A percentile compares a stretch with the other conserved stretches of the same genome.
Evolutionary conservation across 495 filamentous ascomycete genomes (phyloP).

Genomic region (Usnea hakonensis): DNA sequence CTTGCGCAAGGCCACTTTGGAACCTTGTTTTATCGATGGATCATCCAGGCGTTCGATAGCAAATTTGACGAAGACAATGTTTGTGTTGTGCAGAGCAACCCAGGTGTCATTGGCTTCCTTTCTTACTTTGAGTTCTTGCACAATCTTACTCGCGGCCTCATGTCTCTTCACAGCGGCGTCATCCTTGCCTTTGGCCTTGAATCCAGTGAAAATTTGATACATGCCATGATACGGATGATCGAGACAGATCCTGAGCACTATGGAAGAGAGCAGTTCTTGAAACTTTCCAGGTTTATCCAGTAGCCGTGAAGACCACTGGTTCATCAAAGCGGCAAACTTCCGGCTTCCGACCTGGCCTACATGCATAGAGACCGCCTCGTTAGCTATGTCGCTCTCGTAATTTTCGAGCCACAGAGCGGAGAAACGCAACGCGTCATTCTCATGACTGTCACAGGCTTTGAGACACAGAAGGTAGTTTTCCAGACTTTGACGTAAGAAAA

Average conservation of each 20-base stretch:
- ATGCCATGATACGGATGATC: conserved; percentile 95
- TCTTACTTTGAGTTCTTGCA: conserved; percentile 48
- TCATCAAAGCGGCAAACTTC: conserved; percentile 91
- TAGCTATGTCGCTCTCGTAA: conserved; percentile 60
- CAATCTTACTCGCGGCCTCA: conserved; percentile 60
- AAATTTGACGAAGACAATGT: conserved; percentile 63
- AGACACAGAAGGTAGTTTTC: conserved; percentile 89
- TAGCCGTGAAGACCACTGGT: conserved; percentile 86
- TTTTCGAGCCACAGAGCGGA: conserved; percentile 90
- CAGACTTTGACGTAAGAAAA: conserved; percentile 78
- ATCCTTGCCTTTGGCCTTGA: conserved; percentile 62
- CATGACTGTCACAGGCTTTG: conserved; percentile 73
- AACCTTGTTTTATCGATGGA: conserved; percentile 58
- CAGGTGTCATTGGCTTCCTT: conserved; percentile 45
- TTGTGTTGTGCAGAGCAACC: conserved; percentile 61
- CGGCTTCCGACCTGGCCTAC: conserved; percentile 69
- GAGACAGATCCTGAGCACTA: conserved; percentile 73
- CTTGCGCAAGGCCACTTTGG: conserved; percentile 54
- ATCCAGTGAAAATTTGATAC: conserved; percentile 86
- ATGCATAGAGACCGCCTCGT: conserved; percentile 63
- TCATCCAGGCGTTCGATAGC: conserved; percentile 52
- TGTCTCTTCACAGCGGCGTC: conserved; percentile 62
- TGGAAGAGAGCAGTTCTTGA: conserved; percentile 59
- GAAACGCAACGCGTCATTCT: conserved; percentile 88
- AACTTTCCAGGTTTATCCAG: conserved; percentile 62